Evolutionary conservation across 2,329 filamentous ascomycete species (phyloP).

Genomic region (Sclerotinia nivalis): DNA sequence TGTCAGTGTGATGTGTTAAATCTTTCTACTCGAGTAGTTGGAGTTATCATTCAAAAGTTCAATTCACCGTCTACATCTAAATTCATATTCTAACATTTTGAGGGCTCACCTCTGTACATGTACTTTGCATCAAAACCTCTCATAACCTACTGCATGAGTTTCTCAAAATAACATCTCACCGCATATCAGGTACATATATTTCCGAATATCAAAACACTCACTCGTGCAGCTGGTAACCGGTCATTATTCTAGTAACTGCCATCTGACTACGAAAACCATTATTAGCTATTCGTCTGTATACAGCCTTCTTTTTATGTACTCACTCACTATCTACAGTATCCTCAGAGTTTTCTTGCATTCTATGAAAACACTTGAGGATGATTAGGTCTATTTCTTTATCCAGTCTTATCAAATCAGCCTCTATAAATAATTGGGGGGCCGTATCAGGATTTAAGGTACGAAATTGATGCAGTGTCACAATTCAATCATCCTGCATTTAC

Average conservation of each 20-base stretch:
- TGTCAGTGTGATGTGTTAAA: background rate
- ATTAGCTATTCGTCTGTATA: background rate
- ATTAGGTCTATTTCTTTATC: background rate
- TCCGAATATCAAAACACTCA: background rate
- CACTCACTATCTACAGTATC: background rate
- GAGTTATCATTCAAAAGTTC: background rate
- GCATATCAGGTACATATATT: conserved; percentile 19
- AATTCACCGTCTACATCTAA: background rate
- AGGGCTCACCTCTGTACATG: background rate
- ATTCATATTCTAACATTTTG: background rate
- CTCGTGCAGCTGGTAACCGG: background rate
- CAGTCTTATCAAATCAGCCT: background rate
- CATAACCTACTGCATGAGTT: background rate
- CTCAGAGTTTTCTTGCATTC: background rate
- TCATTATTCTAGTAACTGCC: background rate
- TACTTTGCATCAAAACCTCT: background rate
- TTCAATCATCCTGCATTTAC: conserved; percentile 6
- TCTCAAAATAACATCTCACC: conserved; percentile 21
- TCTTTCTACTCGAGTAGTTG: background rate
- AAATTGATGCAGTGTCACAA: conserved; percentile 6
- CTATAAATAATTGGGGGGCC: conserved; percentile 1
- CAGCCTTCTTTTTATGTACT: background rate
- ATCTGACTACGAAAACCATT: background rate
- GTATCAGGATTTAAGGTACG: conserved; percentile 9
- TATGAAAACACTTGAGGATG: background rate